Percentiles rank a stretch among this genome's conserved stretches.
These are phyloP conservation scores for Ustilago vetiveriae DNA, from an alignment of 1,284 basidiomycete species.

Conservation along the genomic window DNA sequence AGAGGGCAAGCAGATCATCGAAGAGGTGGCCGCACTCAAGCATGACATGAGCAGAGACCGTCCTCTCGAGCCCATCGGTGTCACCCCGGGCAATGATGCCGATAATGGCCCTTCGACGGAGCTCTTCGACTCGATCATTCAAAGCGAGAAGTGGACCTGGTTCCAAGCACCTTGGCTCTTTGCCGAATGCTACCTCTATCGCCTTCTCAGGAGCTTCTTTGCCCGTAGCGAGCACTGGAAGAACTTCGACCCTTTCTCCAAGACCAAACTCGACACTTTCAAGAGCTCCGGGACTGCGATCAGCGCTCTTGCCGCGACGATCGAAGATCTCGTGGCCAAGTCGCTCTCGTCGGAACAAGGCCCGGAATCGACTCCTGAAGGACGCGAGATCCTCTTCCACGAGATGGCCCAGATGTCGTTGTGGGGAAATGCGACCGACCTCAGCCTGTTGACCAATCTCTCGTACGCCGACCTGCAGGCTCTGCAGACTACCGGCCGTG, in stretches of 20 bases:
- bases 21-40: slow-evolving; percentile 81
- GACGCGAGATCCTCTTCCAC: slow-evolving; percentile 73
- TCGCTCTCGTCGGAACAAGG: slow-evolving; percentile 34
- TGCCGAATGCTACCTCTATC: slow-evolving; percentile 86
- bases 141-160: slow-evolving; percentile 76
- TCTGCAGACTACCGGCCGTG: slow-evolving; percentile 80
- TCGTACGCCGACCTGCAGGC: slow-evolving; percentile 80
- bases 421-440: slow-evolving; percentile 75
- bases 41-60: slow-evolving; percentile 88
- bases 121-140: slow-evolving; percentile 52
- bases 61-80: slow-evolving; percentile 71
- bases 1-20: slow-evolving; percentile 83
- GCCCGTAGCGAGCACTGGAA: slow-evolving; percentile 78
- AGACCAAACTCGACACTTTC: slow-evolving; percentile 85
- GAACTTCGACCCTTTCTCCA: slow-evolving; percentile 82
- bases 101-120: slow-evolving; percentile 76
- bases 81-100: slow-evolving; percentile 32
- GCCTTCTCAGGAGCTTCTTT: slow-evolving; percentile 81
- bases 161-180: slow-evolving; percentile 88
- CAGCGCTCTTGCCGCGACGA: slow-evolving; percentile 70
- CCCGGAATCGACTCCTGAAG: slow-evolving; percentile 42
- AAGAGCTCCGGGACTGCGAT: slow-evolving; percentile 80
- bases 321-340: slow-evolving; percentile 53
- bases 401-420: slow-evolving; percentile 86
- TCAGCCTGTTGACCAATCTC: slow-evolving; percentile 83